Evolutionary conservation across 192 early-diverging fungal species (phyloP).

Genomic region (Gryganskiella cystojenkinii): DNA sequence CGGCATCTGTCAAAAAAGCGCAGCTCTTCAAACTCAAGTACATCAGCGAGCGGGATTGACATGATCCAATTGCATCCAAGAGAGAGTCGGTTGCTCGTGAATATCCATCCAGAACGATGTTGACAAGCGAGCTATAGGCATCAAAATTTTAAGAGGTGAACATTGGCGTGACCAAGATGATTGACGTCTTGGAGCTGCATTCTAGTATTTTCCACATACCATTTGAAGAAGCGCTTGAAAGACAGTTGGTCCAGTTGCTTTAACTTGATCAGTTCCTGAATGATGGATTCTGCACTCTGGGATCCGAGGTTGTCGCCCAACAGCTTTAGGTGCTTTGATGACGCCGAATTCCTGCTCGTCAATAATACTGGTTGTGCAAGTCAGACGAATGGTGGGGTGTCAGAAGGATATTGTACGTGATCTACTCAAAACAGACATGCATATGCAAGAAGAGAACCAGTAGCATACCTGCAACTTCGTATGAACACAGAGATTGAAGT

Average conservation of each 20-base stretch:
- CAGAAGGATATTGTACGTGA: not conserved
- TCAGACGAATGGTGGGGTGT: not conserved
- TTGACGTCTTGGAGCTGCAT: too few relatives aligned
- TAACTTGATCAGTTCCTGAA: slow-evolving; percentile 48
- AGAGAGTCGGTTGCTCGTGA: slow-evolving; percentile 60
- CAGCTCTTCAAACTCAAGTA: slow-evolving; percentile 56
- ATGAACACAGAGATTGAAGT: slow-evolving; percentile 51
- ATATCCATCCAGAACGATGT: slow-evolving; percentile 56
- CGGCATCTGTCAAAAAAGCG: slow-evolving; percentile 56
- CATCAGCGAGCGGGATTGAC: slow-evolving; percentile 43
- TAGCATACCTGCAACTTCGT: slow-evolving; percentile 48
- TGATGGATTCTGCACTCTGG: slow-evolving; percentile 25
- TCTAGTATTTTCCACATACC: slow-evolving; percentile 45
- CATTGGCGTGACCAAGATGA: not conserved
- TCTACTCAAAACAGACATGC: not conserved
- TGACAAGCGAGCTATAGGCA: slow-evolving; percentile 47
- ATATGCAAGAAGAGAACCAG: not conserved
- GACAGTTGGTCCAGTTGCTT: slow-evolving; percentile 51
- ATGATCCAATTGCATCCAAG: slow-evolving; percentile 44
- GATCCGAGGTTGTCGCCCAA: slow-evolving; percentile 27
- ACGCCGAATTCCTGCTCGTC: slow-evolving; percentile 18
- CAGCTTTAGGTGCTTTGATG: slow-evolving; percentile 14
- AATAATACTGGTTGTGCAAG: slow-evolving; percentile 12
- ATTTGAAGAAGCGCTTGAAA: slow-evolving; percentile 30
- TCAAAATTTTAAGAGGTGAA: not conserved